A percentile compares a stretch with the other conserved stretches of the same genome.
Conservation (phyloP, 1,139 yeast species). For the Debaryomyces udenii region DNA sequence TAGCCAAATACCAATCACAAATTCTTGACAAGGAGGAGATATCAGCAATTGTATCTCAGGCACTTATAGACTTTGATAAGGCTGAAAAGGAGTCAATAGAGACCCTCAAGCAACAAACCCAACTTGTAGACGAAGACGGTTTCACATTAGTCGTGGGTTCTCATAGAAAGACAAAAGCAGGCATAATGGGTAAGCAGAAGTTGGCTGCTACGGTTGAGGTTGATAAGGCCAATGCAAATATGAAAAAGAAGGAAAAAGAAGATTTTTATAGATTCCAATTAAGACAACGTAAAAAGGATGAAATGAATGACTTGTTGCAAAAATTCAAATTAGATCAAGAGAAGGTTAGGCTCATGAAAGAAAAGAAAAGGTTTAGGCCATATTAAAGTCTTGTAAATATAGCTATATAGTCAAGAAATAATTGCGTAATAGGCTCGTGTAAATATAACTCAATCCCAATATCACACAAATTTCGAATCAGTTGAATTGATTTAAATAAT, state of each 20-base stretch:
- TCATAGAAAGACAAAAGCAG: conserved; percentile 77
- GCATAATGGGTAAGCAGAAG: conserved; percentile 60
- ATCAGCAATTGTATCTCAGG: conserved; percentile 54
- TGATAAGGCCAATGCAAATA: conserved; percentile 52
- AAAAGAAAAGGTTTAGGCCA: conserved; percentile 83
- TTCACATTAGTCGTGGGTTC: conserved; percentile 88
- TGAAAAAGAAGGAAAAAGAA: conserved; percentile 77
- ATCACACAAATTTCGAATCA: conserved; percentile 4
- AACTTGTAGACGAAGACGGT: conserved; percentile 87
- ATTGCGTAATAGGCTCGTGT: conserved; percentile 7
- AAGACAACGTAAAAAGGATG: conserved; percentile 89
- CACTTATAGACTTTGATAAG: conserved; percentile 68
- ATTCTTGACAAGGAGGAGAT: conserved; percentile 51
- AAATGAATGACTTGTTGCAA: conserved; percentile 80
- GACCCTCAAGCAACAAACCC: conserved; percentile 56
- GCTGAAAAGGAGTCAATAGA: conserved; percentile 70
- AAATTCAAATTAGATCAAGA: conserved; percentile 92
- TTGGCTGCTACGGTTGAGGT: conserved; percentile 45
- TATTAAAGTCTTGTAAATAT: conserved; percentile 41
- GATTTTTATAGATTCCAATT: conserved; percentile 97
- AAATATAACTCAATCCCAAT: conserved; percentile 2
- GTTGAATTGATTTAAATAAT: background rate
- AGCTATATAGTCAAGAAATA: conserved; percentile 5
- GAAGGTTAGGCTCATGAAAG: conserved; percentile 74
- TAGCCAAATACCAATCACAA: conserved; percentile 29